Conservation (phyloP, 805 yeast genomes). For the Wickerhamomyces tratensis region DNA sequence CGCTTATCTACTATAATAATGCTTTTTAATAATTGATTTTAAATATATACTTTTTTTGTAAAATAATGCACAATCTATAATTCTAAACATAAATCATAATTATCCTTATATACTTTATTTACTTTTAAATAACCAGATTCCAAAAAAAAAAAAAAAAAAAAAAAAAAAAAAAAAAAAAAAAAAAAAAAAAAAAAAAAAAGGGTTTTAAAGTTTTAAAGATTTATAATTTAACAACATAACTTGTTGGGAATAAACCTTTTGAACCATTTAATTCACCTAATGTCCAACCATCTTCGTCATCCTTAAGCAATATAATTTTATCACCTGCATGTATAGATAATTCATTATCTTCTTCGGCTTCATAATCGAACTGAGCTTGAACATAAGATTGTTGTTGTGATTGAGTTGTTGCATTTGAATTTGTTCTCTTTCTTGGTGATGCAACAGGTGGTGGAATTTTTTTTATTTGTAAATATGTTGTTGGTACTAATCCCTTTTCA, state of each 20-base stretch:
- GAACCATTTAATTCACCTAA: constrained; percentile 69
- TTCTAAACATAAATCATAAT: too few relatives aligned
- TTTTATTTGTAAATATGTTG: constrained; percentile 50
- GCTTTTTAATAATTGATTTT: too few relatives aligned
- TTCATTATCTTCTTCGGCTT: constrained; percentile 75
- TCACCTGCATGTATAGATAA: constrained; percentile 67
- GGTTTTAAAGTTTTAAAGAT: not conserved
- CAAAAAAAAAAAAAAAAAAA: too few relatives aligned
- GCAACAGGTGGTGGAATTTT: constrained; percentile 20
- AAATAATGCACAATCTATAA: too few relatives aligned
- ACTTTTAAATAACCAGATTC: too few relatives aligned
- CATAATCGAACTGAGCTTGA: constrained; percentile 67
- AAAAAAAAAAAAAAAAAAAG: too few relatives aligned
- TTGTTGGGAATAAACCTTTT: constrained; percentile 69
- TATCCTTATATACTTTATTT: too few relatives aligned
- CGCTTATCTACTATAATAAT: too few relatives aligned
- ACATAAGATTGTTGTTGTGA: constrained; percentile 32
- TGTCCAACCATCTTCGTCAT: constrained; percentile 92
- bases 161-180: too few relatives aligned
- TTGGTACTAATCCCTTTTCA: constrained; percentile 73
- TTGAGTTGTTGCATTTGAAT: constrained; percentile 6
- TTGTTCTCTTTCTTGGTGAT: constrained; percentile 10
- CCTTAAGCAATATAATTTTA: constrained; percentile 52
- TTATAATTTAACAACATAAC: constrained; percentile 31
- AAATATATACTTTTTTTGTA: too few relatives aligned